Conservation (phyloP, 768 basidiomycete genomes). For the Hirschioporus abietinus region DNA sequence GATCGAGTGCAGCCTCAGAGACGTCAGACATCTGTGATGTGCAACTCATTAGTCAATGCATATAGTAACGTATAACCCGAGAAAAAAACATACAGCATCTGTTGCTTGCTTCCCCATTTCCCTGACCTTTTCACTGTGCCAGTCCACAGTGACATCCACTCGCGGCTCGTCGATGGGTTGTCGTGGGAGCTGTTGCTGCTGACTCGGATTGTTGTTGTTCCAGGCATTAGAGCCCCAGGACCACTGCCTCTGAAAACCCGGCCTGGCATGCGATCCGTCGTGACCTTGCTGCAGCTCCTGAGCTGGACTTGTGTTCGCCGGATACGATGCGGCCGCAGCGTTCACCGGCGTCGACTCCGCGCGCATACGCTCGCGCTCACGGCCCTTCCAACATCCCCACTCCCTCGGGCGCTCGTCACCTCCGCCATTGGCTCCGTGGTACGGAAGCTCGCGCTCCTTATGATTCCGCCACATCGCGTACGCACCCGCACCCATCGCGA, state of each 20-base stretch:
- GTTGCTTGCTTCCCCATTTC: neutral
- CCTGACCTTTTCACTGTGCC: neutral
- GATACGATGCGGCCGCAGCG: neutral
- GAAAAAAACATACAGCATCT: neutral
- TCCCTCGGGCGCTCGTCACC: neutral
- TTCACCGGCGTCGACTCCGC: neutral
- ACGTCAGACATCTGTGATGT: constrained; percentile 50
- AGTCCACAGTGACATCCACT: neutral
- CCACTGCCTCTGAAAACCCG: neutral
- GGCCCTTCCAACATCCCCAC: neutral
- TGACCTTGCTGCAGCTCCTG: neutral
- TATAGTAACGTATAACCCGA: neutral
- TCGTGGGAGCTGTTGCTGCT: neutral
- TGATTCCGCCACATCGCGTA: neutral
- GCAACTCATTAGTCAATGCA: neutral
- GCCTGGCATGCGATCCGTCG: neutral
- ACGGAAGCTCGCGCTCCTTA: neutral
- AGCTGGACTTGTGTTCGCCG: neutral
- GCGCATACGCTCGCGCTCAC: neutral
- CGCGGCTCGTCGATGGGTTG: neutral
- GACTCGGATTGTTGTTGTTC: neutral
- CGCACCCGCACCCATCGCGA: neutral
- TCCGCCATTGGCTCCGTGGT: neutral
- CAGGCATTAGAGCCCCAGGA: neutral
- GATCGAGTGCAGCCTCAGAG: constrained; percentile 64